Base-by-base conservation (phyloP, 768 basidiomycete genomes). In the Holtermanniella nyarrowii region DNA sequence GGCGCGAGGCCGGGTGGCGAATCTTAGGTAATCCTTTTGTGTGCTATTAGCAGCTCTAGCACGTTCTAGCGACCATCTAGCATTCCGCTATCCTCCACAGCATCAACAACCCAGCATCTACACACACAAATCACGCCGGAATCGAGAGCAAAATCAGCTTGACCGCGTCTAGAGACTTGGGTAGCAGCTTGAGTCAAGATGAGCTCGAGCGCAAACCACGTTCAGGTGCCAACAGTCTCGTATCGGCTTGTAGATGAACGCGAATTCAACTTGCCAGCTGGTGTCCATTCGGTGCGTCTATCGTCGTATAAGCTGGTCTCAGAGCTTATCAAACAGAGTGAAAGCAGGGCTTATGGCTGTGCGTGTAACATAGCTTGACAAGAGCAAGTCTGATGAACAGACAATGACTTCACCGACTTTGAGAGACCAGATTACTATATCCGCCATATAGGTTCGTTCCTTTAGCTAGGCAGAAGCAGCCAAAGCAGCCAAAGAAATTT, bases 341-440 rank as follows among this genome's bases (percentile, higher is more conserved):
- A 63, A 49, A 59, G 52, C 26, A 56, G 61, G 37, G 58, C 57
- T 26, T 68, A 62, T 57, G 66, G 66, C 5, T 68, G 66, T 68
- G 26, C 49, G 65, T 44, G 5, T 49, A n/a, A 2, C 12, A 13
- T 48, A 18, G 5, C 24, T 14, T 21, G 20, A n/a, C 42, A 50
- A 3, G 21, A 14, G 22, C 25, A 46, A 14, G 18, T 22, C 14
- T 16, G 24, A 27, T 5, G 42, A 43, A 2, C 44, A 69, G 69
- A 59, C 52, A 68, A 60, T 52, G 66, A 69, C 44, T 54, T 55
- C 18, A 57, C 62, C 7, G 80, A 84, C 37, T 90, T 88, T 63
- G 72, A 73, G 55, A 74, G 82, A 54, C 86, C 88, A 7, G 85
- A 88, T 49, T 80, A 87, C 63, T 95, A 95, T 67, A 86, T 93